Evolutionary conservation across 2,329 filamentous ascomycete genomes (phyloP), one percentile per base, ranked within the genome.

Genomic region (Metarhizium guizhouense): DNA sequence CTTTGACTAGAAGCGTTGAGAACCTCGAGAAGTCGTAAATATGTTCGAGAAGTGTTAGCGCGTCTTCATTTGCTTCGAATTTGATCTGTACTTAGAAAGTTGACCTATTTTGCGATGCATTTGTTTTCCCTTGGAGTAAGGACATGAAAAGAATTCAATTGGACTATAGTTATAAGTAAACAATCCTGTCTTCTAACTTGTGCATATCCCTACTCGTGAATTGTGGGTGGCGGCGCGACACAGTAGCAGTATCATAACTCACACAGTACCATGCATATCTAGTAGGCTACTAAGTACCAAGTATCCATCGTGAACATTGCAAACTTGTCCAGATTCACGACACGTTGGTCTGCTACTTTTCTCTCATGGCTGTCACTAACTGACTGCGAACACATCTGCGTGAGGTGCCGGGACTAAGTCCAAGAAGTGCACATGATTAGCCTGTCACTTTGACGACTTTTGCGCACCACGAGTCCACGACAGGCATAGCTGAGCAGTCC

Each of bases 1-100:
- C 58, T 75, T 79, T 62, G 73, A 79, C 56, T 78, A 32, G n/a
- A 20, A 8, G 42, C 18, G 4, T 25, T 25, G 25, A 25, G 3
- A 25, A 25, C 25, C 3, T 25, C 25, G 25, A 25, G 25, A 25
- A 25, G 25, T 25, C 25, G 25, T 25, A 25, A 25, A 25, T 25
- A 25, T 25, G 25, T 25, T 25, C 25, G 25, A 25, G 25, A 45
- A 25, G 42, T 45, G 16, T 45, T 20, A 20, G 42, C 18, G 42
- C 18, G 6, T 25, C 11, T 16, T 10, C 6, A 16, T 7, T 18
- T 45, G 6, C 18, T 45, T 18, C 11, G n/a, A 45, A 45, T 45
- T 45, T 10, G 42, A 45, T 25, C 6, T 20, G 42, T 45, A 45
- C 5, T 20, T 20, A 45, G 18, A 20, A 14, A 40, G 38, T 36